phyloP scores from a whole-genome alignment of 345 rosid genomes.

The Aurinia saxatilis region DNA sequence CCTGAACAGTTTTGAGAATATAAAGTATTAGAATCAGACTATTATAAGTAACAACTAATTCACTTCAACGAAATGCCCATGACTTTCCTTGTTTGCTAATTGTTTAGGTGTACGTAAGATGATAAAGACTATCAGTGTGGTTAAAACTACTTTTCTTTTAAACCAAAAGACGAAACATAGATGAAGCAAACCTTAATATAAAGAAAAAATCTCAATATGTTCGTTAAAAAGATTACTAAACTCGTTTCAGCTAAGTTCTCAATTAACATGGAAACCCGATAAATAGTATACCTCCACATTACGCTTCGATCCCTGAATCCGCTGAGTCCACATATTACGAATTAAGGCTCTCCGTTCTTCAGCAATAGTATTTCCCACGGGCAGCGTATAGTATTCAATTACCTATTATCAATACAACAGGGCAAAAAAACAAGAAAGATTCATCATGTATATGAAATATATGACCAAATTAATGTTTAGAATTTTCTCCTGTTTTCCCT shows the following conservation, averaged over 20 bases:
- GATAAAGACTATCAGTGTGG: not conserved
- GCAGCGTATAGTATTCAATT: conserved; percentile 90
- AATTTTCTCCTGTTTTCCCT: conserved; percentile 9
- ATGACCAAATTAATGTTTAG: conserved; percentile 11
- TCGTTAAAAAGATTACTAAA: not conserved
- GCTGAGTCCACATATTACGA: conserved; percentile 97
- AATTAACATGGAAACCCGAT: not conserved
- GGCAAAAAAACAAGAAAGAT: conserved; percentile 8
- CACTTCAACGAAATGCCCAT: not conserved
- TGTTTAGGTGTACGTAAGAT: not conserved
- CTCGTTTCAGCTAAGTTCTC: conserved; percentile 4
- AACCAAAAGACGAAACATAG: not conserved
- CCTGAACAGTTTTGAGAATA: conserved; percentile 40
- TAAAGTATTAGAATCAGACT: not conserved
- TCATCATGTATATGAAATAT: conserved; percentile 14
- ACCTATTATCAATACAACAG: conserved; percentile 42
- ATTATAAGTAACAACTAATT: not conserved
- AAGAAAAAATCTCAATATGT: not conserved
- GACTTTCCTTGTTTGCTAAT: conserved; percentile 1
- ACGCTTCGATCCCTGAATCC: conserved; percentile 90
- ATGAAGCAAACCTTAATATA: not conserved
- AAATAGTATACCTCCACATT: conserved; percentile 81
- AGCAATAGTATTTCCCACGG: conserved; percentile 60
- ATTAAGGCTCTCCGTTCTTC: conserved; percentile 84
- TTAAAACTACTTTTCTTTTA: not conserved